These are phyloP conservation scores for Cydonia oblonga DNA, from an alignment of 331 rosid genomes.

Conservation along the genomic window DNA sequence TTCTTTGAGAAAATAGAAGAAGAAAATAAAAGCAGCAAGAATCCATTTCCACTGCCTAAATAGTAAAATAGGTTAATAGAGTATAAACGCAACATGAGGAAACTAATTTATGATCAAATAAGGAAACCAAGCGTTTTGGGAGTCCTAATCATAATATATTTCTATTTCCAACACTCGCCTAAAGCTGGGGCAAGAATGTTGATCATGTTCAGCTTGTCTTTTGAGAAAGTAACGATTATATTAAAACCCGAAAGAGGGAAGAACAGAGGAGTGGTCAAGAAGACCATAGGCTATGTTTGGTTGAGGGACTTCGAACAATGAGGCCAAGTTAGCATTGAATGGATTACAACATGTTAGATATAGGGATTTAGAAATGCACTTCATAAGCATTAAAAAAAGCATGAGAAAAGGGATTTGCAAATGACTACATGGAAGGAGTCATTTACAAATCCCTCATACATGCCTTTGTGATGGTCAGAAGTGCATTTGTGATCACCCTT, in stretches of 20 bases:
- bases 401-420: neutral
- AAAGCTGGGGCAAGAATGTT: neutral
- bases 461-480: neutral
- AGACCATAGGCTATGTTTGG: neutral
- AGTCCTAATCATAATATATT: neutral
- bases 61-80: too few relatives aligned
- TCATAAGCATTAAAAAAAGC: neutral
- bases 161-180: neutral
- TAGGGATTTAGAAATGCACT: neutral
- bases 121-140: neutral
- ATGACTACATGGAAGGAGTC: neutral
- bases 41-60: neutral
- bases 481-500: neutral
- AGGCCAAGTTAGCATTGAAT: neutral
- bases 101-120: neutral
- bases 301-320: neutral
- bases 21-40: neutral
- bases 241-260: neutral
- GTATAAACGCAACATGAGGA: neutral
- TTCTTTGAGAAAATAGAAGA: neutral
- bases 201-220: neutral
- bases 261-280: too few relatives aligned
- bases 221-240: neutral
- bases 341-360: too few relatives aligned
- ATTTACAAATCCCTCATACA: neutral